Base-by-base conservation (phyloP, 1,139 yeast genomes). In the Geotrichum klebahnii region DNA sequence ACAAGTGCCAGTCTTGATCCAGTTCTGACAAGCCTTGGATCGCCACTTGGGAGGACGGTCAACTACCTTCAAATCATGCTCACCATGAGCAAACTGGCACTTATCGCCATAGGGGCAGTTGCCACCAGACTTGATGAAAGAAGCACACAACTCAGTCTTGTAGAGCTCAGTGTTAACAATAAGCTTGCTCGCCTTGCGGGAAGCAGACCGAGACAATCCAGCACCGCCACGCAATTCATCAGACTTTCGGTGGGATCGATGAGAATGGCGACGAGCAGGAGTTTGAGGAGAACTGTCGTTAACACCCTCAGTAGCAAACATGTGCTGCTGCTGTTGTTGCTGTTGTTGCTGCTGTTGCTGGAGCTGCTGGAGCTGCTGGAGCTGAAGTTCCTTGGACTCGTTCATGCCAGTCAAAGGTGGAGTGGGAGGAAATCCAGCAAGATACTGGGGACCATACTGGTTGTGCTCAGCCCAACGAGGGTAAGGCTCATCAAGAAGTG, bases 1-100 rank as follows among this genome's bases (percentile, higher is more conserved):
- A 66, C 97, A 89, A 48, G 79, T 73, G 20, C 96, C 96, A 51
- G 76, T 78, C 64, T 83, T 84, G 36, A 81, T 65, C 96, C 96
- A 89, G 67, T 89, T 89, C 57, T 81, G 84, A 70, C 97, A 89
- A 20, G 94, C 87, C 70, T 88, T 89, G 24, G 96, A 85, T 65
- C 96, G 80, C 85, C 94, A 89, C 64, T 88, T 89, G 53, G 84
- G 80, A 14, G 92, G 85, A 54, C 95, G 77, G 55, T 81, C 84
- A 46, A 87, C 81, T 17, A 67, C 62, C 66, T 87, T 86, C 61
- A 89, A 73, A 65, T 89, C 97, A 52, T 77, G 71, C 39, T 78
- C 75, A 20, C 97, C 97, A 62, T 89, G 97, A 6, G 97, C 97
- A 75, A 89, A 89, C 69, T 89, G 97, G 66, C 97, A 89, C 70